phyloP scores from a whole-genome alignment of 352 stramenopile genomes.

The Aphanomyces euteiches region DNA sequence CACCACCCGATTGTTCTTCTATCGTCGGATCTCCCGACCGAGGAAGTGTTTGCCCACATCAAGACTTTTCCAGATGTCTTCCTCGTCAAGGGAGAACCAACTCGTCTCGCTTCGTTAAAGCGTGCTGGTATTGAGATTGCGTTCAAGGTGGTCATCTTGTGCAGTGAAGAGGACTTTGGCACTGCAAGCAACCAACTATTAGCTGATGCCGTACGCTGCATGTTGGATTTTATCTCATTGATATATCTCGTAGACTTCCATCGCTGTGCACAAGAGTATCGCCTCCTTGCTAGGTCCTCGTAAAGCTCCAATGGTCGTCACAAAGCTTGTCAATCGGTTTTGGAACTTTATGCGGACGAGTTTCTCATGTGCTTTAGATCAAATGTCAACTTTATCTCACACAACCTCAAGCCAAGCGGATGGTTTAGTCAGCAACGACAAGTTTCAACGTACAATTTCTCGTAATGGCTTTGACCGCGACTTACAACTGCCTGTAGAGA shows the following conservation, averaged over 20 bases:
- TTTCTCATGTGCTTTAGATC: conserved; percentile 25
- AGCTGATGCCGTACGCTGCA: conserved; percentile 51
- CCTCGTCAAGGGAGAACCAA: conserved; percentile 65
- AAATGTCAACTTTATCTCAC: conserved; percentile 77
- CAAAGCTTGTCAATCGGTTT: conserved; percentile 64
- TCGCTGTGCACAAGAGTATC: conserved; percentile 82
- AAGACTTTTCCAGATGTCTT: conserved; percentile 67
- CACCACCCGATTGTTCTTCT: conserved; percentile 73
- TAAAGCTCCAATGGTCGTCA: conserved; percentile 63
- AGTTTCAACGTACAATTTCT: background rate
- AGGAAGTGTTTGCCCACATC: conserved; percentile 59
- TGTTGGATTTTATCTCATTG: background rate
- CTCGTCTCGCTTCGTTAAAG: conserved; percentile 46
- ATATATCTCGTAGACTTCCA: conserved; percentile 40
- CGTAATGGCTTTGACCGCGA: background rate
- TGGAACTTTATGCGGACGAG: background rate
- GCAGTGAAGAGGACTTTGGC: conserved; percentile 46
- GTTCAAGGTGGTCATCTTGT: conserved; percentile 70
- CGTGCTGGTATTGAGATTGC: conserved; percentile 54
- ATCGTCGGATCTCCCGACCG: conserved; percentile 46
- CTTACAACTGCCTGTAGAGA: conserved; percentile 9
- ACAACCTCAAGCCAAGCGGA: conserved; percentile 60
- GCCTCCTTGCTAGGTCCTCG: conserved; percentile 52
- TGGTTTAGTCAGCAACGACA: conserved; percentile 43
- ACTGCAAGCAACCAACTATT: conserved; percentile 59